phyloP scores from a whole-genome alignment of 768 basidiomycete genomes.

The Hydnomerulius pinastri region DNA sequence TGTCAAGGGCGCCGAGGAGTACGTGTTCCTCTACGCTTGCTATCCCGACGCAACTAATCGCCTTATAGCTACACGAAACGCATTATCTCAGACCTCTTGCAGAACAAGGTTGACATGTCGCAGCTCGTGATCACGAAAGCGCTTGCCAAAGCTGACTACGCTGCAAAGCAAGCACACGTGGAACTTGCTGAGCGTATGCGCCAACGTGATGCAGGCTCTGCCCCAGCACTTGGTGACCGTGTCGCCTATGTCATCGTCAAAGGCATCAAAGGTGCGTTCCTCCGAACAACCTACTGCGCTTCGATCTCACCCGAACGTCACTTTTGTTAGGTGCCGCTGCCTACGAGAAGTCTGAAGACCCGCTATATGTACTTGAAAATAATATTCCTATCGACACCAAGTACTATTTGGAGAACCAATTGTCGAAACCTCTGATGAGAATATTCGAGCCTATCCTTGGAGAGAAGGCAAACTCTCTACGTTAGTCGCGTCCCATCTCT shows the following conservation, averaged over 20 bases:
- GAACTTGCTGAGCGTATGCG: constrained; percentile 96
- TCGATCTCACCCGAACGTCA: too few relatives aligned
- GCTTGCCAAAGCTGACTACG: constrained; percentile 89
- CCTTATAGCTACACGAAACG: constrained; percentile 85
- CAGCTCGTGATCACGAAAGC: constrained; percentile 99
- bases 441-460: constrained; percentile 99
- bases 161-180: constrained; percentile 94
- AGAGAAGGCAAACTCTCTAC: constrained; percentile 80
- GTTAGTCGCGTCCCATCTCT: constrained; percentile 45
- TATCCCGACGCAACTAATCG: constrained; percentile 16
- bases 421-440: constrained; percentile 94
- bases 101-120: constrained; percentile 98
- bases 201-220: constrained; percentile 95
- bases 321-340: constrained; percentile 82
- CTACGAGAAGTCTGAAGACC: constrained; percentile 98
- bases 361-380: constrained; percentile 95
- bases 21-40: constrained; percentile 27
- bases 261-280: constrained; percentile 78
- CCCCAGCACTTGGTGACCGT: constrained; percentile 96
- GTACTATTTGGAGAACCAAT: constrained; percentile 97
- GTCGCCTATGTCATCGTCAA: constrained; percentile 99
- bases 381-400: constrained; percentile 98
- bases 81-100: constrained; percentile 88
- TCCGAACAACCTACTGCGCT: too few relatives aligned
- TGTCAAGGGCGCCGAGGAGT: constrained; percentile 93